These are phyloP conservation scores for Malassezia furfur DNA, from an alignment of 1,284 basidiomycete species.

Conservation along the genomic window DNA sequence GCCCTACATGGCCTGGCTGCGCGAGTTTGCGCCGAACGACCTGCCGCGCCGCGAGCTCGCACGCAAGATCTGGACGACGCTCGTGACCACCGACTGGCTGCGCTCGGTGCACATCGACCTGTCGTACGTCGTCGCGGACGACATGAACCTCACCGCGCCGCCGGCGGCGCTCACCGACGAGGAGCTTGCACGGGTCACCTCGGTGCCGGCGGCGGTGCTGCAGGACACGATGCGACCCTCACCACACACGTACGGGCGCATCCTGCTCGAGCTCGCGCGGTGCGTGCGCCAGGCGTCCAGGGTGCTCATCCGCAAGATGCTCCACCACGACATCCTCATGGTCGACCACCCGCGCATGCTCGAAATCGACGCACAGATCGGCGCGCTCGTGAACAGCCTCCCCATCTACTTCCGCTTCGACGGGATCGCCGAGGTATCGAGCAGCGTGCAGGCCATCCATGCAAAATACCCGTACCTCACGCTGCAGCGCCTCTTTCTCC, in stretches of 20 bases:
- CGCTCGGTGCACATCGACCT: not conserved
- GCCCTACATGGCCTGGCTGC: not conserved
- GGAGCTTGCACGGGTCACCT: not conserved
- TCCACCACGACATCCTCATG: not conserved
- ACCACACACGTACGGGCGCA: not conserved
- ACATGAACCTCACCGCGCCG: not conserved
- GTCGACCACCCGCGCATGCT: not conserved
- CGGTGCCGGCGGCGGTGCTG: not conserved
- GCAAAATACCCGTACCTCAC: conserved; percentile 23
- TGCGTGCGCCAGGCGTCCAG: not conserved
- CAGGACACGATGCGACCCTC: not conserved
- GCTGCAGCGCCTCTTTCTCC: conserved; percentile 24
- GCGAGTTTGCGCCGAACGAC: not conserved
- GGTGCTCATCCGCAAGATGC: not conserved
- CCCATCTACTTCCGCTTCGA: conserved; percentile 4
- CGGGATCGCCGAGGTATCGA: not conserved
- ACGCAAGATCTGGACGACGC: not conserved
- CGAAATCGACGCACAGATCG: not conserved
- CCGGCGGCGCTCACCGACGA: not conserved
- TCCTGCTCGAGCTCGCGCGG: not conserved
- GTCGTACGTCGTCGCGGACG: not conserved
- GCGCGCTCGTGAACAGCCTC: not conserved
- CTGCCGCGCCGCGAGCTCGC: not conserved
- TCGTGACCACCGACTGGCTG: conserved; percentile 3
- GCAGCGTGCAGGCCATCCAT: not conserved